A percentile compares a stretch with the other conserved stretches of the same genome.
phyloP scores from a whole-genome alignment of 192 early-diverging fungal species.

The Linnemannia exigua region DNA sequence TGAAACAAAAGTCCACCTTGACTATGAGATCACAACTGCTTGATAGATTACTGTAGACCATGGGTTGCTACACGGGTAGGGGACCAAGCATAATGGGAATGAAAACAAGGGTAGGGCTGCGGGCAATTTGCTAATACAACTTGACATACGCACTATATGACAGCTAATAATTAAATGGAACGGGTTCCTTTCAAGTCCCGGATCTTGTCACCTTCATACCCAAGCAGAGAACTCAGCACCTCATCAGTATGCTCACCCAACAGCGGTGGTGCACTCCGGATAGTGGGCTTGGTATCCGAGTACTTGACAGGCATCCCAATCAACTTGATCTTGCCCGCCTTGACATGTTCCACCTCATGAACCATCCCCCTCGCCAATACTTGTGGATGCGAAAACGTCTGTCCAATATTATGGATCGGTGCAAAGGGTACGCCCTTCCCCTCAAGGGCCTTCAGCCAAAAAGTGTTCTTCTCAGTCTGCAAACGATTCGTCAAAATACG shows the following conservation, averaged over 20 bases:
- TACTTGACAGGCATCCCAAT: constrained; percentile 83
- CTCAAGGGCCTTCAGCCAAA: constrained; percentile 77
- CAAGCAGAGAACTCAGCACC: constrained; percentile 74
- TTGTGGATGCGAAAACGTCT: constrained; percentile 74
- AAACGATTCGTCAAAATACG: constrained; percentile 67
- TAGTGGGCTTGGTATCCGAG: constrained; percentile 69
- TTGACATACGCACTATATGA: not conserved
- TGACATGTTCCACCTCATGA: constrained; percentile 84
- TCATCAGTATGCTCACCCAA: constrained; percentile 91
- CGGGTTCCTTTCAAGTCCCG: constrained; percentile 50
- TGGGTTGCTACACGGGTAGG: too few relatives aligned
- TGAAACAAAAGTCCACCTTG: too few relatives aligned
- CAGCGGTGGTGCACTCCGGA: constrained; percentile 86
- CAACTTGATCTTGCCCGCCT: constrained; percentile 81
- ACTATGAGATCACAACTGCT: too few relatives aligned
- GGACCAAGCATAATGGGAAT: not conserved
- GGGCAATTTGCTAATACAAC: too few relatives aligned
- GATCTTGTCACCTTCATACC: constrained; percentile 73
- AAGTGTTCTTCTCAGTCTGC: constrained; percentile 60
- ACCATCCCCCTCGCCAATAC: constrained; percentile 78
- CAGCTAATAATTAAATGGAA: constrained; percentile 43
- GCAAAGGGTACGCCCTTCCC: constrained; percentile 83
- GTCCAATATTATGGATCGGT: constrained; percentile 63
- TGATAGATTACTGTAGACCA: too few relatives aligned
- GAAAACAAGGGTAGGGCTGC: not conserved